phyloP scores from a whole-genome alignment of 331 rosid genomes.

The Cucumis variabilis region DNA sequence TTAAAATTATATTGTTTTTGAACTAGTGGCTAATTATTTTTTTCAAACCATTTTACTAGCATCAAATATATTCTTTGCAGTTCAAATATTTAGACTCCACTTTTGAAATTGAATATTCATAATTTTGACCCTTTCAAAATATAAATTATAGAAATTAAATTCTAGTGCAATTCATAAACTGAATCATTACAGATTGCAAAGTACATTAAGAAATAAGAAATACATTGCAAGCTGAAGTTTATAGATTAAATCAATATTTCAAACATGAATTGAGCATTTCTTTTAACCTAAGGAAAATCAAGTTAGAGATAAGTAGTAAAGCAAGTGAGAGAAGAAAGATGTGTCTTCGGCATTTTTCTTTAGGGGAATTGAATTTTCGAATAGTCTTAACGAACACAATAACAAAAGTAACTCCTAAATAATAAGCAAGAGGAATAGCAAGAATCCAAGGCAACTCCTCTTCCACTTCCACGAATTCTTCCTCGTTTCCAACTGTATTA shows the following conservation, averaged over 20 bases:
- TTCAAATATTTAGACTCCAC: too few relatives aligned
- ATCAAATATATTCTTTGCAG: too few relatives aligned
- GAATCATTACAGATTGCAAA: background rate
- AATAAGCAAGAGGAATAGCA: constrained; percentile 85
- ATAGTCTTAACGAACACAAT: constrained; percentile 78
- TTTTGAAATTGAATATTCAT: background rate
- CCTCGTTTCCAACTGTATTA: constrained; percentile 32
- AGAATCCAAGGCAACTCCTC: constrained; percentile 95
- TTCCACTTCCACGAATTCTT: constrained; percentile 67
- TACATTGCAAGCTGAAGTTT: background rate
- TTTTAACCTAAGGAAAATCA: background rate
- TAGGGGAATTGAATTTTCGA: constrained; percentile 75
- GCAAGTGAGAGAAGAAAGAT: constrained; percentile 37
- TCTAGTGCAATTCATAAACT: background rate
- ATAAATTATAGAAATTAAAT: background rate
- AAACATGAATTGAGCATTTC: background rate
- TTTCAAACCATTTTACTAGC: too few relatives aligned
- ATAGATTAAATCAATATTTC: background rate
- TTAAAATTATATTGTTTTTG: too few relatives aligned
- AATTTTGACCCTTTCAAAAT: background rate
- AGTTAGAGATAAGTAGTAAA: background rate
- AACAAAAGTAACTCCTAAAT: constrained; percentile 66
- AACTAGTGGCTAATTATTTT: too few relatives aligned
- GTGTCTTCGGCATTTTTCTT: constrained; percentile 78
- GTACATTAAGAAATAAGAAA: background rate